Evolutionary conservation across 805 yeast species (phyloP).

Genomic region (Metschnikowia bowlesiae): DNA sequence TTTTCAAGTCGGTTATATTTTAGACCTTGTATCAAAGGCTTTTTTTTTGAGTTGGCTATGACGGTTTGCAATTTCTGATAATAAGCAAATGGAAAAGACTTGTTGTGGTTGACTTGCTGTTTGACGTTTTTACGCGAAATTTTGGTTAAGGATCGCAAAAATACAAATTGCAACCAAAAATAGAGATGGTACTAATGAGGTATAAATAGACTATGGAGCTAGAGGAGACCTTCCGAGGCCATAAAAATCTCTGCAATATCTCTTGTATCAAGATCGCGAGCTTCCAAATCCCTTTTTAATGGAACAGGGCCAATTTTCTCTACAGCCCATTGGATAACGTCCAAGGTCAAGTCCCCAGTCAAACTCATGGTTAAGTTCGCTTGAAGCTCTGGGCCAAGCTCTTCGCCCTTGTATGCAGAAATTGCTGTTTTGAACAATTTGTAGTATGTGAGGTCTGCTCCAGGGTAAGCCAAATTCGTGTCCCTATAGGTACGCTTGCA

Average conservation of each 20-base stretch:
- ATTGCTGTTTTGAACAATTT: constrained; percentile 3
- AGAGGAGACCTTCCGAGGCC: constrained; percentile 1
- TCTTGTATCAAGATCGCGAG: not conserved
- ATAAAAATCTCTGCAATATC: not conserved
- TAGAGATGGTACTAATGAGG: not conserved
- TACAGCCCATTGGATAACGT: constrained; percentile 1
- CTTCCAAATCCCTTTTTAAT: constrained; percentile 4
- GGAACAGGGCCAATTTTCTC: constrained; percentile 8
- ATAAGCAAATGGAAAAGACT: not conserved
- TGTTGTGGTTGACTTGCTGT: not conserved
- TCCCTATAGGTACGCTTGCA: constrained; percentile 7
- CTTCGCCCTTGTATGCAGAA: constrained; percentile 1
- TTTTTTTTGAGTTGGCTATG: not conserved
- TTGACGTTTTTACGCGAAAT: not conserved
- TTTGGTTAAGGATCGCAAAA: not conserved
- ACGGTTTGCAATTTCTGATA: not conserved
- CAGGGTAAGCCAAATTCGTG: constrained; percentile 10
- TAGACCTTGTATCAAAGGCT: not conserved
- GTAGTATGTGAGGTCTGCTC: constrained; percentile 5
- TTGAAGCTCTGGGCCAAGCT: constrained; percentile 8
- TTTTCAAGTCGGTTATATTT: not conserved
- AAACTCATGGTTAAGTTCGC: constrained; percentile 2
- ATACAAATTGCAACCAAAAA: not conserved
- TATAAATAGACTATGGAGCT: not conserved
- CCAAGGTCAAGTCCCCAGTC: not conserved